Evolutionary conservation across 495 filamentous ascomycete species (phyloP), one percentile per base, ranked within the genome.

Genomic region (Aspergillus biplanus): DNA sequence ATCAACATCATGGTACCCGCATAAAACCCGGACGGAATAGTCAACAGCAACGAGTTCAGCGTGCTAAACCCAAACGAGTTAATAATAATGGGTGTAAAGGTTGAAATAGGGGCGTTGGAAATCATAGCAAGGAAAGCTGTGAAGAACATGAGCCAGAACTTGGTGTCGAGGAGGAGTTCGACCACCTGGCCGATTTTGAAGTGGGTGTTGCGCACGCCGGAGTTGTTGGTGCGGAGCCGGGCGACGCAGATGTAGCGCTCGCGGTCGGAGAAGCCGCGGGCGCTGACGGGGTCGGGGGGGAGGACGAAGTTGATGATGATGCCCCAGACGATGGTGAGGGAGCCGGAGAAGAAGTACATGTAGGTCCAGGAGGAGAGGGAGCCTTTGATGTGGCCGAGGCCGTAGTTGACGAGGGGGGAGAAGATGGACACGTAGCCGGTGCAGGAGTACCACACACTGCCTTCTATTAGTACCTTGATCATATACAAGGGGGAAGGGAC

Each of bases 181-280:
- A 67, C 70, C 37, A 78, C 76, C 47, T 86, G 84, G 7, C 75
- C 69, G 65, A 68, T 77, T 55, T 83, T 82, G 63, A 83, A 85
- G 32, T 77, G 73, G 48, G 83, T 60, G 77, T 80, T 33, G 80
- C 73, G 59, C 77, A 84, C 56, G 75, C 80, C 65, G 79, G 78
- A 56, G 80, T 84, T 53, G 71, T 74, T 49, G 16, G 37, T 55
- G 0, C 76, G 75, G 31, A 84, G 73, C 46, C 83, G 74, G 63
- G 83, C 80, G 35, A 86, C 75, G 7, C 75, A 75, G 64, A 83
- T 76, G 33, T 82, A 70, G 7, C 80, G 82, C 60, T 87, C 74
- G 13, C 79, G 66, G 5, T 76, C 69, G 12, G 63, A 68, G 48
- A 81, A 74, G 34, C 75, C 77, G 15, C 68, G 69, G 7, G 80